Evolutionary conservation across 176 grass and related monocot species (phyloP).

Genomic region (Eragrostis nindensis): DNA sequence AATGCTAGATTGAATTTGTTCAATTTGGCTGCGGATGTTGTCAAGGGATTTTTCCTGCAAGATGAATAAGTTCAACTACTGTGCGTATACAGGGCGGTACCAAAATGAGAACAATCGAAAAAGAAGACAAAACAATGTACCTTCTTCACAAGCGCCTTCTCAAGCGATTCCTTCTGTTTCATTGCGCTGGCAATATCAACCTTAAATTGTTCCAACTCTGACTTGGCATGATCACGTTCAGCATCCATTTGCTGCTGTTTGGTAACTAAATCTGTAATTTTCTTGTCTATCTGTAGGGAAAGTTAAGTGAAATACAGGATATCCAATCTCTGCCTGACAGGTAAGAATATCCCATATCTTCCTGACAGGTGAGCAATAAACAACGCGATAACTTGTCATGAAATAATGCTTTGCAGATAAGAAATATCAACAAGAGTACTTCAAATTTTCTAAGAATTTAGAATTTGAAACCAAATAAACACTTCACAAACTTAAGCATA

Average conservation of each 20-base stretch:
- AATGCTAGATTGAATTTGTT: constrained; percentile 92
- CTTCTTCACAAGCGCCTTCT: constrained; percentile 91
- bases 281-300: constrained; percentile 89
- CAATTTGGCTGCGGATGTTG: constrained; percentile 92
- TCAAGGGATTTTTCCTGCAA: constrained; percentile 93
- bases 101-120: constrained; percentile 32
- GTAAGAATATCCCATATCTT: no score
- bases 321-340: neutral
- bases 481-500: constrained; percentile 9
- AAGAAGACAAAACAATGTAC: constrained; percentile 46
- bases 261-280: constrained; percentile 87
- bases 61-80: constrained; percentile 24
- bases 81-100: neutral
- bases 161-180: constrained; percentile 75
- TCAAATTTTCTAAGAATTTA: constrained; percentile 31
- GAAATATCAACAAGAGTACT: neutral
- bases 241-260: constrained; percentile 97
- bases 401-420: constrained; percentile 31
- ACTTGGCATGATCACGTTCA: constrained; percentile 81
- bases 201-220: constrained; percentile 75
- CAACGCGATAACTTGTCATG: neutral
- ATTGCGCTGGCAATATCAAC: constrained; percentile 67
- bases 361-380: constrained; percentile 32
- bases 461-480: constrained; percentile 14
- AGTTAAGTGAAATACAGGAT: constrained; percentile 65